Evolutionary conservation across 805 yeast genomes (phyloP).

Genomic region (Myxozyma vanderwaltii): DNA sequence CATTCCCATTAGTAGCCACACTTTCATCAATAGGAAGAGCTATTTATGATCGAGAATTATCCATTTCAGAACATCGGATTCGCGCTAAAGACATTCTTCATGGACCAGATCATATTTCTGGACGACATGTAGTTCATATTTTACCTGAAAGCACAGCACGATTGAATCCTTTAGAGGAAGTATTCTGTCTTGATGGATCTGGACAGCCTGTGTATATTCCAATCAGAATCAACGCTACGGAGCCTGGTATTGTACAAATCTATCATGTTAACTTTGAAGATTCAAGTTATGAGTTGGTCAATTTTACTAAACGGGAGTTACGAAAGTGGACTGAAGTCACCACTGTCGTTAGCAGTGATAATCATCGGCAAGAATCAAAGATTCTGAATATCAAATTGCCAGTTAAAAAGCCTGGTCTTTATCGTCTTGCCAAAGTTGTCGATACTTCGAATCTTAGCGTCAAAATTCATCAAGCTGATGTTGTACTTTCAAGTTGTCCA

Average conservation of each 20-base stretch:
- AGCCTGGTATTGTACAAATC: conserved; percentile 67
- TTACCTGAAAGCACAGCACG: conserved; percentile 88
- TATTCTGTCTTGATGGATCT: conserved; percentile 54
- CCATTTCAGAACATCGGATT: conserved; percentile 43
- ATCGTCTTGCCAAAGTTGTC: conserved; percentile 64
- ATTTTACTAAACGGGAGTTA: conserved; percentile 62
- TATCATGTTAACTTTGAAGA: conserved; percentile 59
- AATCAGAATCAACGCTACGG: conserved; percentile 77
- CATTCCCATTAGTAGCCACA: conserved; percentile 32
- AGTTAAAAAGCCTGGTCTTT: conserved; percentile 70
- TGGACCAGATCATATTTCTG: conserved; percentile 65
- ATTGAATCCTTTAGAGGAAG: conserved; percentile 71
- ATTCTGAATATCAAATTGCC: conserved; percentile 61
- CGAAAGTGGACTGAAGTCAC: conserved; percentile 39
- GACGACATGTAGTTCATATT: conserved; percentile 81
- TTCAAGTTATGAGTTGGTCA: conserved; percentile 50
- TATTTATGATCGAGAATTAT: conserved; percentile 40
- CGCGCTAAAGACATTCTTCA: conserved; percentile 42
- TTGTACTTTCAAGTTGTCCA: conserved; percentile 78
- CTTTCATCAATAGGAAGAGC: conserved; percentile 35
- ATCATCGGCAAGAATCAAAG: conserved; percentile 7
- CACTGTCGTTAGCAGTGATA: background rate
- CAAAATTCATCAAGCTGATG: conserved; percentile 60
- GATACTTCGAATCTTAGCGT: conserved; percentile 64
- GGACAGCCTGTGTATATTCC: conserved; percentile 56